Evolutionary conservation across 805 yeast species (phyloP), one percentile per base, ranked within the genome.

Genomic region (Kluyveromyces wickerhamii): DNA sequence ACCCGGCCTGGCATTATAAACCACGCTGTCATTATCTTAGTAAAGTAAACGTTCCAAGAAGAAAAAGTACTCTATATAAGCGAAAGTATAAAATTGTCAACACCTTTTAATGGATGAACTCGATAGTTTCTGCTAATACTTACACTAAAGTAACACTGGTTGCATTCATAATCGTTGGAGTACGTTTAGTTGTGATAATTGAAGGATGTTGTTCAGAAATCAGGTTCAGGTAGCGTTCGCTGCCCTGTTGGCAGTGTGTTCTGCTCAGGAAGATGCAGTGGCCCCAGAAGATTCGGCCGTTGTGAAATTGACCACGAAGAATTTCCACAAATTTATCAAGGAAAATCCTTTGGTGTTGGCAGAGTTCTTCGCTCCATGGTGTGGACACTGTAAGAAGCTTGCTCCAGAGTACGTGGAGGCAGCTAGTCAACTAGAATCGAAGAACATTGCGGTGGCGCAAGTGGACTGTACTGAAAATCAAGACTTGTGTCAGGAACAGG

Each of bases 361-460:
- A 14, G 94, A 85, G 62, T 85, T 85, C 63, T 85, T 79, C 59
- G 95, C 95, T 12, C 94, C 96, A 57, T 89, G 97, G 96, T 88
- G 96, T 70, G 96, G 96, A 12, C 92, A 88, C 66, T 88, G 96
- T 71, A 86, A 88, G 68, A 72, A 72, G 32, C 65, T 85, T 45
- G 95, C 86, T 9, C 95, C 95, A 22, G 79, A 85, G 59, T 83
- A 71, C 47, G 66, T 76, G 35, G 60, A 72, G 48, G 95, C 95
- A 34, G 95, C 95, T 31, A 85, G 89, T 33, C 76, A 78, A 47
- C 67, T 83, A 54, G 68, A 67, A 31, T 72, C 67, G 34, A 73
- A 81, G 42, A 65, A 72, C 36, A 78, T 83, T 58, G 73, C 75
- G 50, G 66, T 85, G 52, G 94, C 86, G 30, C 94, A 85, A 66